Conservation (phyloP, 2,329 filamentous ascomycete species). For the Colletotrichum karsti region DNA sequence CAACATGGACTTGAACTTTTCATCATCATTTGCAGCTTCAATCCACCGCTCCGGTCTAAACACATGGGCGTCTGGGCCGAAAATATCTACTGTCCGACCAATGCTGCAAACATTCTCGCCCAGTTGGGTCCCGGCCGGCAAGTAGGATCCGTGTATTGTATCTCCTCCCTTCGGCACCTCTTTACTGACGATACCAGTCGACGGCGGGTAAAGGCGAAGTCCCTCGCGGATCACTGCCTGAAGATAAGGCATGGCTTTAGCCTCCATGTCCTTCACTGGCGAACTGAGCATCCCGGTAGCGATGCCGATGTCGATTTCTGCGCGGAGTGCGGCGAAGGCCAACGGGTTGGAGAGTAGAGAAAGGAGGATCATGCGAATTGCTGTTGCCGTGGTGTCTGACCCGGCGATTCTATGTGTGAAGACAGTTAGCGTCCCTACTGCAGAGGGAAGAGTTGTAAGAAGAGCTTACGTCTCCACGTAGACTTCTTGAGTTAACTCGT, state of each 20-base stretch:
- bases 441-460: too few relatives aligned
- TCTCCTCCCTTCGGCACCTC: slow-evolving; percentile 52
- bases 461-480: slow-evolving; percentile 28
- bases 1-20: slow-evolving; percentile 42
- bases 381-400: slow-evolving; percentile 44
- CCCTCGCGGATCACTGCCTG: slow-evolving; percentile 62
- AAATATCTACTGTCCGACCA: slow-evolving; percentile 47
- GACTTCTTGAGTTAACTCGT: slow-evolving; percentile 38
- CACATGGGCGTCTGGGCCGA: slow-evolving; percentile 52
- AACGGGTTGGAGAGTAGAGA: slow-evolving; percentile 58
- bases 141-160: slow-evolving; percentile 41
- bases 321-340: slow-evolving; percentile 53
- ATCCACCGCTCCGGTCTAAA: slow-evolving; percentile 61
- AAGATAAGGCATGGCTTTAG: slow-evolving; percentile 50
- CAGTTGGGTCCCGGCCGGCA: slow-evolving; percentile 47
- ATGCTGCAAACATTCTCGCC: slow-evolving; percentile 51
- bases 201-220: slow-evolving; percentile 57
- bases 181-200: slow-evolving; percentile 58
- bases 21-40: slow-evolving; percentile 38
- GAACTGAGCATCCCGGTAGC: slow-evolving; percentile 19
- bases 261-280: slow-evolving; percentile 44
- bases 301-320: slow-evolving; percentile 53
- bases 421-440: background rate
- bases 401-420: slow-evolving; percentile 42
- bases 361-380: slow-evolving; percentile 55